A percentile compares a stretch with the other conserved stretches of the same genome.
These are phyloP conservation scores for Rhipidocladum racemiflorum DNA, from an alignment of 176 grass and related monocot species.

Conservation along the genomic window DNA sequence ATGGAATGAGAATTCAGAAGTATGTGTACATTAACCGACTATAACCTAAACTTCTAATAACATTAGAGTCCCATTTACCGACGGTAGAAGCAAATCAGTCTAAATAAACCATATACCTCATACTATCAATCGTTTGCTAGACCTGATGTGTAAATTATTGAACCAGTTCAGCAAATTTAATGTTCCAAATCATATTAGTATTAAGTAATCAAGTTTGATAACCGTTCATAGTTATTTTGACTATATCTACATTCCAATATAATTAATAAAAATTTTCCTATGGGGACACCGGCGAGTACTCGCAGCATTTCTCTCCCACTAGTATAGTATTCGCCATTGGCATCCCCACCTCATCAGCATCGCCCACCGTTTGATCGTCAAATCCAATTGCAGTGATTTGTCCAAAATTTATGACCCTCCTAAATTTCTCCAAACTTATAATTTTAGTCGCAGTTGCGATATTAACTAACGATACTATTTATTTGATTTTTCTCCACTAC, in stretches of 20 bases:
- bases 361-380: background rate
- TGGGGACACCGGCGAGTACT: background rate
- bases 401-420: background rate
- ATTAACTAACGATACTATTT: conserved; percentile 6
- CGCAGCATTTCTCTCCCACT: conserved; percentile 9
- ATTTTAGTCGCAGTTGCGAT: background rate
- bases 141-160: background rate
- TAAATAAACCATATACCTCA: background rate
- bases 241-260: background rate
- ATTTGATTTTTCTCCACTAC: conserved; percentile 22
- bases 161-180: background rate
- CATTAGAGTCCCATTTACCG: background rate
- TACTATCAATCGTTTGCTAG: background rate
- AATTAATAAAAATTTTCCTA: background rate
- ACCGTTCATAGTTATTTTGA: background rate
- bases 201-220: background rate
- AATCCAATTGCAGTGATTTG: background rate
- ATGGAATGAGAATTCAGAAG: background rate
- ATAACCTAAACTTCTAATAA: background rate
- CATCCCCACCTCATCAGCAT: background rate
- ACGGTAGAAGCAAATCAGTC: background rate
- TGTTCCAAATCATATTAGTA: background rate
- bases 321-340: background rate
- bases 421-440: conserved; percentile 1
- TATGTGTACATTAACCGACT: background rate